Base-by-base conservation (phyloP, 2,329 filamentous ascomycete genomes). In the Verticillium nonalfalfae region DNA sequence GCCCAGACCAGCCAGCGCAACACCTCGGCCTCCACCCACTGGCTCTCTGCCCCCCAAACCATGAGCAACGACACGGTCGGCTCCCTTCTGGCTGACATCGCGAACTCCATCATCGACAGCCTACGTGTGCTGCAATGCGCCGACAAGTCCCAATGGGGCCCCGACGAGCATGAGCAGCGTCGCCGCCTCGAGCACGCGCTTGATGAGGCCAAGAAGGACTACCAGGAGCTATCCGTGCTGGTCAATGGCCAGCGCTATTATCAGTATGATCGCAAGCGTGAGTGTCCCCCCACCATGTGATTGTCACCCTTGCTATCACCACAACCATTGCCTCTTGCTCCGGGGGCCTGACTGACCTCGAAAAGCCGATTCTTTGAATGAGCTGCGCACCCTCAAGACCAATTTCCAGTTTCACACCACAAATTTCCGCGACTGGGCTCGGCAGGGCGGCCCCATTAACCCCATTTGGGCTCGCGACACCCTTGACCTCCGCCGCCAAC, bases 141-240 rank as follows among this genome's bases (percentile, higher is more conserved):
- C 67, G 84, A 86, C 71, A 85, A 85, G 73, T 78, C 78, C 55
- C 79, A 81, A 64, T 86, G 84, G 84, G 81, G 79, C 0, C 74
- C 77, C 26, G 83, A 85, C 75, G 84, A 86, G 74, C 80, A 84
- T 69, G 83, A 86, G 68, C 84, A 86, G 74, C 71, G 81, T 61
- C 80, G 78, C 61, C 79, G 81, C 57, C 75, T 87, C 60, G 80
- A 85, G 67, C 75, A 78, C 39, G 76, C 79, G n/a, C 76, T 87
- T 59, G 82, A 85, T 69, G 82, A 85, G 66, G 84, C 84, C 61
- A 84, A 81, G 72, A 79, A 78, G 70, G 84, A 87, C 72, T 87
- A 86, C 65, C 84, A 86, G 73, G 79, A 83, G 68, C 75, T 87
- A 62, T 78, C 79, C 26, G 76, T 76, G 56, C 74, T 86, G 54